A percentile compares a stretch with the other conserved stretches of the same genome.
These are phyloP conservation scores for Leccinum imitatum DNA, from an alignment of 768 basidiomycete species.

Conservation along the genomic window DNA sequence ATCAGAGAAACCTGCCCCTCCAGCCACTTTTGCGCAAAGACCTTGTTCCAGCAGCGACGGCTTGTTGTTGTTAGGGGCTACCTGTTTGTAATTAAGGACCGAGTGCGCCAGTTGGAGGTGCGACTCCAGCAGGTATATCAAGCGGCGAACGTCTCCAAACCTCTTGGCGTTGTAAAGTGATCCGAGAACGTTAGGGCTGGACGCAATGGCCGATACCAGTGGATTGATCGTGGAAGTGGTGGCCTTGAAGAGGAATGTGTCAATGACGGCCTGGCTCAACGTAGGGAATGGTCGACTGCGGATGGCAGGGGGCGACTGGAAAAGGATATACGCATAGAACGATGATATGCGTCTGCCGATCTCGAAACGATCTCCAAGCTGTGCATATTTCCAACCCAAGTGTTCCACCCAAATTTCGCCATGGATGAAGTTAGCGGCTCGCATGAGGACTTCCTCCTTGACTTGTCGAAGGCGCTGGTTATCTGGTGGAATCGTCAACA, in stretches of 20 bases:
- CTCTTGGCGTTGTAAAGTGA: constrained; percentile 63
- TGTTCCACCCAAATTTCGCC: constrained; percentile 89
- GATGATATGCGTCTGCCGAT: constrained; percentile 67
- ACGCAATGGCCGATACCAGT: constrained; percentile 66
- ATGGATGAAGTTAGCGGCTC: constrained; percentile 77
- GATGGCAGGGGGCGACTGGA: constrained; percentile 55
- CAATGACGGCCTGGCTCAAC: constrained; percentile 63
- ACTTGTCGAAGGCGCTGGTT: constrained; percentile 64
- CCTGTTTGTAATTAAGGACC: constrained; percentile 64
- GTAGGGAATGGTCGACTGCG: constrained; percentile 57
- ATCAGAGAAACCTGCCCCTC: constrained; percentile 45
- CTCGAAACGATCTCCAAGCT: constrained; percentile 81
- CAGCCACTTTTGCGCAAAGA: constrained; percentile 61
- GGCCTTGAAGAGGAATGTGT: constrained; percentile 71
- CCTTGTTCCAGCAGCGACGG: constrained; percentile 75
- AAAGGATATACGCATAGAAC: constrained; percentile 67
- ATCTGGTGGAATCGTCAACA: constrained; percentile 45
- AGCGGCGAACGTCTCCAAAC: constrained; percentile 66
- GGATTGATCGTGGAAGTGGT: constrained; percentile 82
- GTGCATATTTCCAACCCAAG: constrained; percentile 80
- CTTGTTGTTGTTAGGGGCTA: constrained; percentile 40
- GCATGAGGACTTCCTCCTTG: constrained; percentile 81
- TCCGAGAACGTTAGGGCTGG: constrained; percentile 56
- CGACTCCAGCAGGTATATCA: constrained; percentile 68
- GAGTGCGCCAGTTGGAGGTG: constrained; percentile 61